Conservation (phyloP, 352 stramenopile genomes). For the Phytopythium chamaehyphon region DNA sequence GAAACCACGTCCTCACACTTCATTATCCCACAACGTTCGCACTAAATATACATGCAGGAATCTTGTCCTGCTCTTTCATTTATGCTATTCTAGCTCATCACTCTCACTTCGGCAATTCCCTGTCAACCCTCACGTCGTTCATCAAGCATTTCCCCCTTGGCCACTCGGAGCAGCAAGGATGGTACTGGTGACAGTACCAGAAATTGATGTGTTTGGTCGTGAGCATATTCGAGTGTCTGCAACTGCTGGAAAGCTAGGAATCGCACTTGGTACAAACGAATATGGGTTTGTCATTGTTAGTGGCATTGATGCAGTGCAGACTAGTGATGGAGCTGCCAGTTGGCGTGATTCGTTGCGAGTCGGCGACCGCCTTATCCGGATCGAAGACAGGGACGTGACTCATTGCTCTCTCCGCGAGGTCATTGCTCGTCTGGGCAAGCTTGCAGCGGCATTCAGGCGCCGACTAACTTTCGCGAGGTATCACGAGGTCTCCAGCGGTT, state of each 20-base stretch:
- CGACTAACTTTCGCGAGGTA: conserved; percentile 53
- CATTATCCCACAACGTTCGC: too few species aligned
- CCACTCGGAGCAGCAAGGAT: too few species aligned
- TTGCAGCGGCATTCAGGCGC: conserved; percentile 24
- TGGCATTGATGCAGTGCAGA: conserved; percentile 22
- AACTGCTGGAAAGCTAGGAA: background rate
- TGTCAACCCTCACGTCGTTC: too few species aligned
- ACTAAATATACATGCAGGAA: too few species aligned
- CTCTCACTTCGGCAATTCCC: too few species aligned
- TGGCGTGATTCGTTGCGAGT: conserved; percentile 24
- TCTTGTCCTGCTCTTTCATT: too few species aligned
- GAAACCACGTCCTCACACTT: too few species aligned
- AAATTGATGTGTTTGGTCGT: conserved; percentile 6
- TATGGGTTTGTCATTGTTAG: conserved; percentile 41
- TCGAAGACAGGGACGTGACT: conserved; percentile 44
- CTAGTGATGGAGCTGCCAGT: conserved; percentile 13
- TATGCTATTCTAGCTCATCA: too few species aligned
- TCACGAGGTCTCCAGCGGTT: conserved; percentile 16
- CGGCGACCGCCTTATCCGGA: conserved; percentile 45
- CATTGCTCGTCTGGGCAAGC: conserved; percentile 38
- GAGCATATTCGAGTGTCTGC: conserved; percentile 1
- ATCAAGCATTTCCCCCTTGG: too few species aligned
- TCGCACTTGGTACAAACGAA: conserved; percentile 9
- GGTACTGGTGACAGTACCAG: too few species aligned
- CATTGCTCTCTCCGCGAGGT: conserved; percentile 39